phyloP scores from a whole-genome alignment of 2,329 filamentous ascomycete species.

The Juglanconis oblonga region DNA sequence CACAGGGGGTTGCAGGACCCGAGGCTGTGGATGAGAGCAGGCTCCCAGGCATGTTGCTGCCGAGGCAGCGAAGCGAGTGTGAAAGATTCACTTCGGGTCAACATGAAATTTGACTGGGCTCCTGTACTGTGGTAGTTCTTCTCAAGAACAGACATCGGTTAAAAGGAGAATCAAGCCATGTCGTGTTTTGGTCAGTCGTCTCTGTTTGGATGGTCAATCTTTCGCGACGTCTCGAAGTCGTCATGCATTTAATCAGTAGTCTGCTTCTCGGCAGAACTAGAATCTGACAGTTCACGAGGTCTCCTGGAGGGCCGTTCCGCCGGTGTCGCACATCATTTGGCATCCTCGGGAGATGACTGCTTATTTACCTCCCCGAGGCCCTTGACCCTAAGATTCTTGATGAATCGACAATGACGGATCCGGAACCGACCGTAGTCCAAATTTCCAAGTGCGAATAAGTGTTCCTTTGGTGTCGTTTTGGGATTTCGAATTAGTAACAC shows the following conservation, averaged over 20 bases:
- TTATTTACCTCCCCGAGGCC: neutral
- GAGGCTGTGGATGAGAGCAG: neutral
- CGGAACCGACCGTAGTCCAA: no score
- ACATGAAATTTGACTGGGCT: no score
- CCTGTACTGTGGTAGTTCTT: no score
- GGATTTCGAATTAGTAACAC: neutral
- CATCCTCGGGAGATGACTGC: neutral
- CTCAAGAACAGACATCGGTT: no score
- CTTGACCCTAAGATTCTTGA: neutral
- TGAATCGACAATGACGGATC: neutral
- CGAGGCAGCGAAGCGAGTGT: no score
- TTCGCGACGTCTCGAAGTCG: neutral
- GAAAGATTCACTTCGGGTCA: no score
- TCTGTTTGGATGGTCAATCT: neutral
- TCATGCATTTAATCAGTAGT: neutral
- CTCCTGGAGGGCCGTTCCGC: conserved; percentile 13
- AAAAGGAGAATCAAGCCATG: no score
- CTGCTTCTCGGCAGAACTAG: conserved; percentile 5
- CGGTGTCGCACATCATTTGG: conserved; percentile 1
- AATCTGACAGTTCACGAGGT: conserved; percentile 9
- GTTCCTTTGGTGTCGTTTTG: neutral
- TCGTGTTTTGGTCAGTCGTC: no score
- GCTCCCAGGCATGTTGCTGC: neutral
- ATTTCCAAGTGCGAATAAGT: no score
- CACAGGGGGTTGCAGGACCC: neutral